These are phyloP conservation scores for Trypanosoma lewisi DNA, from an alignment of 208 protist species.

Conservation along the genomic window DNA sequence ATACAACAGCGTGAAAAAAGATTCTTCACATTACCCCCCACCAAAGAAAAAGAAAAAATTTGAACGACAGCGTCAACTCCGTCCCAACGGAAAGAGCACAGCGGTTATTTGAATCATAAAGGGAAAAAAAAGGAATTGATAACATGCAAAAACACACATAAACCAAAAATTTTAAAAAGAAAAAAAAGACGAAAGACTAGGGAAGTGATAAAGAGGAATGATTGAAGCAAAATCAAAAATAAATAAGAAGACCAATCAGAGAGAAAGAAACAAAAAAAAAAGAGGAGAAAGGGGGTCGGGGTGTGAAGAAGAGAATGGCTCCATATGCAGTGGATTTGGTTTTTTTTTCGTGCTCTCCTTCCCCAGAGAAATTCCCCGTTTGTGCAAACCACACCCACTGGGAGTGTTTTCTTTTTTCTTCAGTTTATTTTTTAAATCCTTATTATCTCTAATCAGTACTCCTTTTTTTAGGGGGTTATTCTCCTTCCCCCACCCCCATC, in stretches of 20 bases:
- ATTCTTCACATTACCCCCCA: too few relatives aligned
- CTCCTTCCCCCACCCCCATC: not conserved
- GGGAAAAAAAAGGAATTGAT: too few relatives aligned
- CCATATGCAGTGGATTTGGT: not conserved
- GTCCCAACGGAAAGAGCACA: too few relatives aligned
- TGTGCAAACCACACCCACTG: not conserved
- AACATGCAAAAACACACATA: conserved; percentile 2
- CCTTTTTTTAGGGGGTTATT: not conserved
- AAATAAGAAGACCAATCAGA: conserved; percentile 9
- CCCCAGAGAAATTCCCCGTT: not conserved
- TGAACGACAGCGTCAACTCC: too few relatives aligned
- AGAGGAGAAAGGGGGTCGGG: conserved; percentile 10
- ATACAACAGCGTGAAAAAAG: too few relatives aligned
- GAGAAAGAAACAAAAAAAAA: conserved; percentile 21
- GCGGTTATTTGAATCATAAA: too few relatives aligned
- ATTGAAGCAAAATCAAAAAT: not conserved
- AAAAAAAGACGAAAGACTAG: conserved; percentile 3
- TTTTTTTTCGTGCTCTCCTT: not conserved
- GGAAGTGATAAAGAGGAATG: not conserved
- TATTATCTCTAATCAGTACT: too few relatives aligned
- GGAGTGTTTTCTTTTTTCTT: not conserved
- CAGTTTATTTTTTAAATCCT: too few relatives aligned
- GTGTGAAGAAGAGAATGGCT: conserved; percentile 10
- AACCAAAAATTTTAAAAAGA: not conserved
- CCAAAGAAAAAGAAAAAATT: too few relatives aligned